These are phyloP conservation scores for Penicillium capsulatum DNA, from an alignment of 2,329 filamentous ascomycete species.

Conservation along the genomic window DNA sequence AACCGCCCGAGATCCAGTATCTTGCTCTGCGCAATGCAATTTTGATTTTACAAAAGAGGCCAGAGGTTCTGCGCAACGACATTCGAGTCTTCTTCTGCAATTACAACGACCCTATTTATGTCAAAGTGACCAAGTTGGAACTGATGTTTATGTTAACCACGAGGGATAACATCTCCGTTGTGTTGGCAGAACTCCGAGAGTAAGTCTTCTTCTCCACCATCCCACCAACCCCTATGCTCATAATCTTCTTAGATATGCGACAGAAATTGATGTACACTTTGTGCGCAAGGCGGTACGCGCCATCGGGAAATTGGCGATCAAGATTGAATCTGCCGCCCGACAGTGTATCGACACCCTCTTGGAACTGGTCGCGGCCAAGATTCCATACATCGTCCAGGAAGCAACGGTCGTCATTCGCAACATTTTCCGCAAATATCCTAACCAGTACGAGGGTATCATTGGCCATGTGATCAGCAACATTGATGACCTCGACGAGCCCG, in stretches of 20 bases:
- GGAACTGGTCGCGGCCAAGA: conserved; percentile 93
- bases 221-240: conserved; percentile 3
- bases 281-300: conserved; percentile 95
- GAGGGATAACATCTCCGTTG: conserved; percentile 91
- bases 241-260: conserved; percentile 61
- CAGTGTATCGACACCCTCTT: conserved; percentile 89
- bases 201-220: conserved; percentile 41
- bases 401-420: conserved; percentile 98
- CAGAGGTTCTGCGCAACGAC: conserved; percentile 91
- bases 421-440: conserved; percentile 98
- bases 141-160: conserved; percentile 98
- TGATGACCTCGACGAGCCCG: conserved; percentile 92
- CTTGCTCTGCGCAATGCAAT: conserved; percentile 89
- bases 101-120: conserved; percentile 99
- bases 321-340: conserved; percentile 89
- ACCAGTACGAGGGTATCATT: conserved; percentile 98
- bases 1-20: conserved; percentile 98
- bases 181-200: conserved; percentile 88
- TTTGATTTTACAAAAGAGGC: conserved; percentile 84
- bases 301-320: conserved; percentile 96
- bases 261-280: conserved; percentile 97
- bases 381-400: conserved; percentile 98
- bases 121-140: conserved; percentile 98
- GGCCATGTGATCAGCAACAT: conserved; percentile 92
- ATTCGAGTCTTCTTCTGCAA: conserved; percentile 99